Conservation (phyloP, 805 yeast genomes). For the Yarrowia osloensis region DNA sequence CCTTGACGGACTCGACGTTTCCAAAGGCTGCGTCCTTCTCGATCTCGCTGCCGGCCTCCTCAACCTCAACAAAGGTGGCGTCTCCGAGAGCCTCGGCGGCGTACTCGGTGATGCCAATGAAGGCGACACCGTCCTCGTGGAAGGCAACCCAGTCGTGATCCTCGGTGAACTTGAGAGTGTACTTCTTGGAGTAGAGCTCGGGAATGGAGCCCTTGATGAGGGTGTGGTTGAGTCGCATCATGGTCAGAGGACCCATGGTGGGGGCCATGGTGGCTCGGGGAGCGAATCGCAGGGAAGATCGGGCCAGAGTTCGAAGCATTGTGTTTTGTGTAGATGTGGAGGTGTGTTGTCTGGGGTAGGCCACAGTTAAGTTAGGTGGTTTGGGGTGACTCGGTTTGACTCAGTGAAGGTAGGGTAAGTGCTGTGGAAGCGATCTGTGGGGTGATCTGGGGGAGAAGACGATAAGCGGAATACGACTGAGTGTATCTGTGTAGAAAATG, state of each 20-base stretch:
- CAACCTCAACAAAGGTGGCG: constrained; percentile 90
- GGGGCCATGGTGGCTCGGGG: constrained; percentile 29
- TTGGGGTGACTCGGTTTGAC: constrained; percentile 20
- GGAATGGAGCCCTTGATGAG: constrained; percentile 40
- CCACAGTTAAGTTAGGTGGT: constrained; percentile 14
- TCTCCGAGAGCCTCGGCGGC: constrained; percentile 98
- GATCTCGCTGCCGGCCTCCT: constrained; percentile 64
- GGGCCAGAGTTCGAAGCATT: constrained; percentile 31
- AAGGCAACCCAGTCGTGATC: constrained; percentile 96
- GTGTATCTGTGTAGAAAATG: not conserved
- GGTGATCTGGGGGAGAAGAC: not conserved
- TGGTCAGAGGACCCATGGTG: constrained; percentile 9
- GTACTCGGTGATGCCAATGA: constrained; percentile 87
- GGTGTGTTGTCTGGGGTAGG: constrained; percentile 20
- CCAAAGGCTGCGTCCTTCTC: constrained; percentile 83
- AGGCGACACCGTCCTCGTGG: constrained; percentile 78
- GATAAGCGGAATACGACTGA: not conserved
- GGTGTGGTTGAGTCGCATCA: constrained; percentile 40
- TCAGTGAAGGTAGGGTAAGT: constrained; percentile 32
- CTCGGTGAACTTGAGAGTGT: constrained; percentile 52
- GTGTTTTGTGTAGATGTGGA: not conserved
- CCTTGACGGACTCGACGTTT: constrained; percentile 91
- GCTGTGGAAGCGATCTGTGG: not conserved
- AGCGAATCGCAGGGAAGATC: constrained; percentile 29
- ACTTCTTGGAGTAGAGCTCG: constrained; percentile 37